Evolutionary conservation across 2,329 filamentous ascomycete genomes (phyloP), one percentile per base, ranked within the genome.

Genomic region (Phialemoniopsis sp.): DNA sequence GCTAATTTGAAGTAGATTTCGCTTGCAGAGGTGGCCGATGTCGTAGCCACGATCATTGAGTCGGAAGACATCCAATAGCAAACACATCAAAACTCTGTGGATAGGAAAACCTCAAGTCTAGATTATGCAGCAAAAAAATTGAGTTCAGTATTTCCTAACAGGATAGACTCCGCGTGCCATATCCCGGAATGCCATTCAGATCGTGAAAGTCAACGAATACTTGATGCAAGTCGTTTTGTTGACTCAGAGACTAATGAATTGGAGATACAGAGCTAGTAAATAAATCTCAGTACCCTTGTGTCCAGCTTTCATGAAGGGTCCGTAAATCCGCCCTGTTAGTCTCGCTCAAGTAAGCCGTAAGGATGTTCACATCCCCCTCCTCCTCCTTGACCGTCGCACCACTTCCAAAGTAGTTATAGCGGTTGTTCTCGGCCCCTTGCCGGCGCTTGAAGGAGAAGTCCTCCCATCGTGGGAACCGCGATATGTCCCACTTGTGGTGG

Each of bases 381-480:
- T n/a, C n/a, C 5, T 47, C 43, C 5, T 32, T 29, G 13, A 29
- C 29, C 8, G 44, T 44, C 32, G 26, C 26, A 9, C 44, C 44
- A 33, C 37, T 41, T 13, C 39, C 41, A 28, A 44, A 37, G 21
- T 46, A 46, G 15, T 34, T 14, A 29, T 37, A 46, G 8, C 39
- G 30, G 32, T 44, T 46, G 17, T 26, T 4, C 30, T 37, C 30
- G 16, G 39, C 39, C 16, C 29, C 16, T 16, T 13, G 14, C 3
- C 18, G 10, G 5, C 28, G 26, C 42, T 34, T 29, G 29, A 39
- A 46, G 13, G 37, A 39, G 21, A 43, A 46, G 33, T 45, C 45
- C 19, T 46, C 45, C 45, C 45, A 46, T 10, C 42, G 42, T 13
- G 45, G 45, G 9, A 37, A 18, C 34, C 4, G 31, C 9, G 8